Evolutionary conservation across 495 filamentous ascomycete genomes (phyloP).

Genomic region (Hypoxylon trugodes): DNA sequence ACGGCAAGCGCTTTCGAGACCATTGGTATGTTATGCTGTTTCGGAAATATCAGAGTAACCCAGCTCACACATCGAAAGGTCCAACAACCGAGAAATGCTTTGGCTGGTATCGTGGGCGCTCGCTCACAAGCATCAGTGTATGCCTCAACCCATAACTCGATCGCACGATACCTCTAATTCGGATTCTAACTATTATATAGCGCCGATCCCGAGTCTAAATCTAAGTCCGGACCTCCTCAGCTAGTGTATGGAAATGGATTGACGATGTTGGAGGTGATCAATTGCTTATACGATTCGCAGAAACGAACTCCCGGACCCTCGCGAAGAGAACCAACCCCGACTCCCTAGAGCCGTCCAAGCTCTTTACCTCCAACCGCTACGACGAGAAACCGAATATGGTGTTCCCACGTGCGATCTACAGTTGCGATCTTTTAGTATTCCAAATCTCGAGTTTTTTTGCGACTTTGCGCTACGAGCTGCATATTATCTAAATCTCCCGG

Average conservation of each 20-base stretch:
- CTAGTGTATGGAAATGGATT: constrained; percentile 30
- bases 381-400: constrained; percentile 74
- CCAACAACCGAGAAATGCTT: constrained; percentile 36
- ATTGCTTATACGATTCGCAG: constrained; percentile 30
- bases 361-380: constrained; percentile 84
- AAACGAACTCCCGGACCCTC: constrained; percentile 38
- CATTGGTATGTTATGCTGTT: constrained; percentile 29
- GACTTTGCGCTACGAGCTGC: constrained; percentile 95
- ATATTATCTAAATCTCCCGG: constrained; percentile 90
- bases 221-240: constrained; percentile 13
- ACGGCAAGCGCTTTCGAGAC: constrained; percentile 37
- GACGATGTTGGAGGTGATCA: background rate
- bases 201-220: background rate
- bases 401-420: constrained; percentile 90
- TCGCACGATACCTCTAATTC: background rate
- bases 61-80: constrained; percentile 34
- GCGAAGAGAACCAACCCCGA: constrained; percentile 54
- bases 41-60: background rate
- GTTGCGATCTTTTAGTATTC: constrained; percentile 87
- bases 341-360: constrained; percentile 82
- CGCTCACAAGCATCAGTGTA: constrained; percentile 38
- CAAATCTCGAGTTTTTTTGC: constrained; percentile 91
- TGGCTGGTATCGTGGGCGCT: constrained; percentile 20
- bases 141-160: background rate
- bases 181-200: constrained; percentile 6